Conservation (phyloP, 306 rosid species). For the Purshia tridentata region DNA sequence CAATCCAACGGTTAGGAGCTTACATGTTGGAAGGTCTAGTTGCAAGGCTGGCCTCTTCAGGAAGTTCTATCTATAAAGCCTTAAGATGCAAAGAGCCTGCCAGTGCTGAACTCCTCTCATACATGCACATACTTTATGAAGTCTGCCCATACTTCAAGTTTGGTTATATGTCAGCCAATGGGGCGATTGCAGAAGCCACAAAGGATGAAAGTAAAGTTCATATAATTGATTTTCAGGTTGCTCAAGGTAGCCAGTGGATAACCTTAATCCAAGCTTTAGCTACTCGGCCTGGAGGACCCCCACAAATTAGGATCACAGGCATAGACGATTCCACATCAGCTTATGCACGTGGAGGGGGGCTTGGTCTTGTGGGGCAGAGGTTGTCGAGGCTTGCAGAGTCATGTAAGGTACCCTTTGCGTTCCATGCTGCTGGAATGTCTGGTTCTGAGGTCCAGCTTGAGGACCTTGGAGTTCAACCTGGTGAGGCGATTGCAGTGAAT, state of each 20-base stretch:
- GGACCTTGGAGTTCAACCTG: constrained; percentile 53
- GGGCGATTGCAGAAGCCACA: constrained; percentile 84
- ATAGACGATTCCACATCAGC: constrained; percentile 73
- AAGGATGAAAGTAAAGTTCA: constrained; percentile 66
- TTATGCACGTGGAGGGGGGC: constrained; percentile 81
- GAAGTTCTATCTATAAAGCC: constrained; percentile 72
- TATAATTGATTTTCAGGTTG: constrained; percentile 85
- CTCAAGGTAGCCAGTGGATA: constrained; percentile 86
- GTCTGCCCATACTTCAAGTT: constrained; percentile 82
- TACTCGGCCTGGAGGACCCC: constrained; percentile 71
- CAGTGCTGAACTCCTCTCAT: constrained; percentile 62
- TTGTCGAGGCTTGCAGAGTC: constrained; percentile 58
- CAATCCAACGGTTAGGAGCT: constrained; percentile 81
- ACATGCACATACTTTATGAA: constrained; percentile 81
- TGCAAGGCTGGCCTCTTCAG: constrained; percentile 78
- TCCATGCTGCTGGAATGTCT: constrained; percentile 45
- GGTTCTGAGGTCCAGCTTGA: constrained; percentile 51
- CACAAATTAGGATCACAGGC: constrained; percentile 67
- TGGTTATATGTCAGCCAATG: constrained; percentile 89
- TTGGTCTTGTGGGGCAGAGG: constrained; percentile 60
- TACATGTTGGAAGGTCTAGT: constrained; percentile 85
- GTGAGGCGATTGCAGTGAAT: constrained; percentile 80
- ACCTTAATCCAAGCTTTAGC: constrained; percentile 77
- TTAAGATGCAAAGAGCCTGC: constrained; percentile 84
- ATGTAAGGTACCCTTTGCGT: constrained; percentile 66